Evolutionary conservation across 768 basidiomycete genomes (phyloP), one percentile per base, ranked within the genome.

Genomic region (Auriscalpium microsporum): DNA sequence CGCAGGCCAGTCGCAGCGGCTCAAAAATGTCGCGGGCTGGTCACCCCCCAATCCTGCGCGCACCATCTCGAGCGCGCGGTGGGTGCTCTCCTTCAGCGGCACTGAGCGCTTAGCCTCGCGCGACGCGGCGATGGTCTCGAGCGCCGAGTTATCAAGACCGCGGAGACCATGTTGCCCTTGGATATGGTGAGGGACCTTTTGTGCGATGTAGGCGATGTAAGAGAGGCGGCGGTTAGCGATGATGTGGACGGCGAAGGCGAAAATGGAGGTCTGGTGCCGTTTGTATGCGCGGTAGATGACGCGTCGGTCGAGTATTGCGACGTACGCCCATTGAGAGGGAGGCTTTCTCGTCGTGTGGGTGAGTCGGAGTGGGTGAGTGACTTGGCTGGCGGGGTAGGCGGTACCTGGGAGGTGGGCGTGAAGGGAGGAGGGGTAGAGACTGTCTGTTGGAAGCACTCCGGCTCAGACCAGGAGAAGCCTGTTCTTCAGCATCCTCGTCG

Each of bases 1-100:
- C 95, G 72, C 96, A 98, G 9, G 96, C 96, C 52, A 98, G 76
- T 49, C 91, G 83, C 53, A 99, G 78, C n/a, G 96, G 94, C 64
- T 96, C 92, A 65, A 99, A 92, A 51, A 98, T 89, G 65, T 94
- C 88, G 56, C 90, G 78, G 40, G 91, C 50, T 70, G 75, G 65
- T 87, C 86, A 23, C 83, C 84, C 21, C 84, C 91, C 64, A 84
- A 74, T 56, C 90, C 84, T 36, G 79, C 77, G 58, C 81, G 82
- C 63, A 94, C 79, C 72, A 95, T 78, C 50, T 93, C 90, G 60
- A 94, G 68, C 5, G 94, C 93, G 51, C 76, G 81, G 58, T 87
- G 84, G 0, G 88, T 84, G 59, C 86, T 87, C 44, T 94, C 90
- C n/a, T 81, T 81, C 46, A 96, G 78, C n/a, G 86, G 81, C 4